Base-by-base conservation (phyloP, 352 stramenopile genomes). In the Pilasporangium apinafurcum region DNA sequence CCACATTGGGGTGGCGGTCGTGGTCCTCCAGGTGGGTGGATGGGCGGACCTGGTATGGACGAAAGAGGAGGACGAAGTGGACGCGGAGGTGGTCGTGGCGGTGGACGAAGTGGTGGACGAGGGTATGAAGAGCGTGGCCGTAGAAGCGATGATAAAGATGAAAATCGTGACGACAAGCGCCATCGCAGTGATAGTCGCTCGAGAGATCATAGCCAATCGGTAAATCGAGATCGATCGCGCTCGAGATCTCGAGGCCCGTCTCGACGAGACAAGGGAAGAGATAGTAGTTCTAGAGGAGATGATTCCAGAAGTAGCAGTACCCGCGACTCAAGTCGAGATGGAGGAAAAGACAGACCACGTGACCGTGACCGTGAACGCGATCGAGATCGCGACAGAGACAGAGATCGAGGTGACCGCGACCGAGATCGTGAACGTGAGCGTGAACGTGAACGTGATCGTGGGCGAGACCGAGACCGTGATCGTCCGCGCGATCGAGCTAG, bases 151-250 rank as follows among this genome's bases (percentile, higher is more conserved):
- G 51, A 56, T 21, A 29, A 30, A 6, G 69, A 68, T 33, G 60
- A 74, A 33, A 54, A 69, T 17, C 49, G 45, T 4, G 48, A 56
- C 33, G 59, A 67, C 33, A 28, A 39, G 24, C 26, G 42, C 14
- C 21, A 50, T 26, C 59, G 55, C 32, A 30, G 53, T 12, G 32
- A 67, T 7, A 53, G 53, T 39, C 55, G 50, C 18, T 60, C 63
- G 6, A 55, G 59, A 46, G 74, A 86, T n/a, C 33, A 48, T 17
- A 74, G 60, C 48, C 21, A 22, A 1, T 53, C 25, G 20, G 20
- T 38, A 18, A 32, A 28, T 20, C 66, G 73, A 7, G 74, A 86
- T 51, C 68, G 77, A 16, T 86, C 73, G 24, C 69, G 65, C 21
- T 86, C 76, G 0, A 48, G 66, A 5, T 69, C 71, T 33, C 68